These are phyloP conservation scores for Inga oerstediana DNA, from an alignment of 306 rosid species.

Conservation along the genomic window DNA sequence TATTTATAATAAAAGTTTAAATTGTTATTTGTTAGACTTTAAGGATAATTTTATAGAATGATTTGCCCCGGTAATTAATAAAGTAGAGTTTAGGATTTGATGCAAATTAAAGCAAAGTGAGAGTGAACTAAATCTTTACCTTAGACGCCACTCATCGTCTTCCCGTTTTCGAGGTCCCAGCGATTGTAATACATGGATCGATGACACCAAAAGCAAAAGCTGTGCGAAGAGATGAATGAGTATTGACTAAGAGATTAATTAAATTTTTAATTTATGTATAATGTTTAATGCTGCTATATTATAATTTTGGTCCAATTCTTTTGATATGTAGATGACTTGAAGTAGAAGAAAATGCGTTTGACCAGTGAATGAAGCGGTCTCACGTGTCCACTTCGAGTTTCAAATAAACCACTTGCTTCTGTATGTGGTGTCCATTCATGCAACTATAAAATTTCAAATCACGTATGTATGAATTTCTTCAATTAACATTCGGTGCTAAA, in stretches of 20 bases:
- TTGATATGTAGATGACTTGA: neutral
- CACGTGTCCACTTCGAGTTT: neutral
- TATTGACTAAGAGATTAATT: neutral
- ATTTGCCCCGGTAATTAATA: neutral
- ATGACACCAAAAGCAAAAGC: neutral
- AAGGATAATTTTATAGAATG: too few relatives aligned
- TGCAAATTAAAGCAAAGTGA: neutral
- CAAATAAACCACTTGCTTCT: neutral
- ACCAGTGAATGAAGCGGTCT: neutral
- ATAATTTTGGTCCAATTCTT: neutral
- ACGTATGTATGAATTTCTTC: neutral
- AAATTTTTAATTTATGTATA: neutral
- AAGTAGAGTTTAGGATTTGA: neutral
- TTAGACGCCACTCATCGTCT: slow-evolving; percentile 59
- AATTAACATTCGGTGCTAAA: neutral
- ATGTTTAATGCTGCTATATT: neutral
- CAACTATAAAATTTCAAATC: too few relatives aligned
- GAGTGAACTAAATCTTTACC: slow-evolving; percentile 34
- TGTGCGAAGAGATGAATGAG: neutral
- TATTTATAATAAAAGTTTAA: too few relatives aligned
- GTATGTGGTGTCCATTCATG: neutral
- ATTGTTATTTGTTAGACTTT: neutral
- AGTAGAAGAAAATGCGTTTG: neutral
- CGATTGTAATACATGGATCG: neutral
- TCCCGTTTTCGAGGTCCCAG: slow-evolving; percentile 39